These are phyloP conservation scores for Penicillium sp. DNA, from an alignment of 2,329 filamentous ascomycete species.

Conservation along the genomic window DNA sequence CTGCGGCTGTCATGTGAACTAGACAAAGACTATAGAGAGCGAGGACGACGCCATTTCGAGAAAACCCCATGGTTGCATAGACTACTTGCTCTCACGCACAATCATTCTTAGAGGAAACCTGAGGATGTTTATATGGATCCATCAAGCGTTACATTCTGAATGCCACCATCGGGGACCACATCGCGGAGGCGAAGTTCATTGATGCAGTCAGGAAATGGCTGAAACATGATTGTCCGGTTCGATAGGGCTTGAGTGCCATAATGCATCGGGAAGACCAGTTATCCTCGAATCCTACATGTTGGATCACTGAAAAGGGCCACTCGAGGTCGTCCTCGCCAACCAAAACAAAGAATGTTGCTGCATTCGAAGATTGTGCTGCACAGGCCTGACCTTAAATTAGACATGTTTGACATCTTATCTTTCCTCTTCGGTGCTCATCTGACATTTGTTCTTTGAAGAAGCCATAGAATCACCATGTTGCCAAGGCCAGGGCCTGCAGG, in stretches of 20 bases:
- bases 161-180: background rate
- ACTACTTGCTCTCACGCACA: background rate
- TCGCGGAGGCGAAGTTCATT: background rate
- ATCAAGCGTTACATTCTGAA: background rate
- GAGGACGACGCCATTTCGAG: background rate
- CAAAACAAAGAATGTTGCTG: slow-evolving; percentile 3
- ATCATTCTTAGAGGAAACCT: background rate
- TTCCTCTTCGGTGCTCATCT: background rate
- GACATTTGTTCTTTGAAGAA: background rate
- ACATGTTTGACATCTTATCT: background rate
- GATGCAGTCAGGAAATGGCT: slow-evolving; percentile 2
- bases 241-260: background rate
- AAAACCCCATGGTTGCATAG: background rate
- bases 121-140: background rate
- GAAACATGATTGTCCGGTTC: background rate
- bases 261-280: background rate
- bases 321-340: background rate
- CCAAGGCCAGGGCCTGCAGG: background rate
- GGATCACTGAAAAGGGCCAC: background rate
- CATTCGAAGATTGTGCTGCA: background rate
- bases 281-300: background rate
- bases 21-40: background rate
- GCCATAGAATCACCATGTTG: background rate
- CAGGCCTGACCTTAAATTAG: background rate
- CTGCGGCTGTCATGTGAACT: background rate